These are phyloP conservation scores for Spathaspora passalidarum DNA, from an alignment of 805 yeast species.

Conservation along the genomic window DNA sequence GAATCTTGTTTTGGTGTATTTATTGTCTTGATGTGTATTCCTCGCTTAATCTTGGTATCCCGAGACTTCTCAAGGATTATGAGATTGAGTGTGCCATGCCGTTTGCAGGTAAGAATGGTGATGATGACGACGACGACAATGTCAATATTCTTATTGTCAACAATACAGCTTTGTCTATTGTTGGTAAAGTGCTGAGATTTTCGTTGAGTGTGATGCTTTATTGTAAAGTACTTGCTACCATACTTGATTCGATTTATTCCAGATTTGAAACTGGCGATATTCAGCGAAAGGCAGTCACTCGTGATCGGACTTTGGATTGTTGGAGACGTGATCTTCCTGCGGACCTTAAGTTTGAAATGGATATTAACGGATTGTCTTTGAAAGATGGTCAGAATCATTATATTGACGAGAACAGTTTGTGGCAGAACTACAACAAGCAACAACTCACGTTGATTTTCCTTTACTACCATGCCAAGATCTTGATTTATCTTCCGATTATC, in stretches of 20 bases:
- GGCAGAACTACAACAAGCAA: slow-evolving; percentile 36
- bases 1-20: slow-evolving; percentile 81
- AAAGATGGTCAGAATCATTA: slow-evolving; percentile 15
- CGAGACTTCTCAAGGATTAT: slow-evolving; percentile 72
- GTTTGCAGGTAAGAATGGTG: slow-evolving; percentile 43
- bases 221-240: slow-evolving; percentile 68
- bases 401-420: slow-evolving; percentile 11
- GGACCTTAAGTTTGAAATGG: slow-evolving; percentile 60
- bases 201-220: slow-evolving; percentile 66
- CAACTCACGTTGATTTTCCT: slow-evolving; percentile 51
- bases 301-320: slow-evolving; percentile 68
- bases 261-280: slow-evolving; percentile 43
- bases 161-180: slow-evolving; percentile 56
- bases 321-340: slow-evolving; percentile 75
- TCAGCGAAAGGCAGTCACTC: slow-evolving; percentile 23
- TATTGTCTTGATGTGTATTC: slow-evolving; percentile 75
- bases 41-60: slow-evolving; percentile 77
- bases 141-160: slow-evolving; percentile 59
- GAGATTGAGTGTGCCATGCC: slow-evolving; percentile 89
- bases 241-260: slow-evolving; percentile 67
- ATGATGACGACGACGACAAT: slow-evolving; percentile 37
- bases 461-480: slow-evolving; percentile 41
- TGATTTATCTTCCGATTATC: slow-evolving; percentile 40
- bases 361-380: slow-evolving; percentile 51
- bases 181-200: slow-evolving; percentile 65